Conservation (phyloP, 805 yeast species). For the Starmerella cellae region DNA sequence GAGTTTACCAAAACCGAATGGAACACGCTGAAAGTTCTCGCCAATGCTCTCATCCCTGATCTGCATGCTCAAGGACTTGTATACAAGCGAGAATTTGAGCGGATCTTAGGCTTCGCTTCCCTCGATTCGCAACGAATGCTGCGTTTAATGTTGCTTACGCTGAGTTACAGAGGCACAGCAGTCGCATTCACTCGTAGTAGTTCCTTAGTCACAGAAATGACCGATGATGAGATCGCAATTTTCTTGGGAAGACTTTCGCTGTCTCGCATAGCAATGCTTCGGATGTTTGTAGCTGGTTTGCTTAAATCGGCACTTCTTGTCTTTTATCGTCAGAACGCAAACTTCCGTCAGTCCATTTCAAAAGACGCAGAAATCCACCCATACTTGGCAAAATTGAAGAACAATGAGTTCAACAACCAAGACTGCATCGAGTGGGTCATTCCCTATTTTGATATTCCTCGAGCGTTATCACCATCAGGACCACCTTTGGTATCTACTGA, state of each 20-base stretch:
- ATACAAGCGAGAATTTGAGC: constrained; percentile 3
- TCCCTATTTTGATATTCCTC: constrained; percentile 10
- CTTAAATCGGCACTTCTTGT: constrained; percentile 18
- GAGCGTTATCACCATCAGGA: neutral
- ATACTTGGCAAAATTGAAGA: constrained; percentile 1
- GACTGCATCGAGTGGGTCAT: neutral
- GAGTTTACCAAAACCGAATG: constrained; percentile 8
- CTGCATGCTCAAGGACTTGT: constrained; percentile 4
- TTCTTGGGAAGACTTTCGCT: constrained; percentile 32
- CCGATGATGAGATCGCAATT: constrained; percentile 24
- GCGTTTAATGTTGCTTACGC: constrained; percentile 17
- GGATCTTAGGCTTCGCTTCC: neutral
- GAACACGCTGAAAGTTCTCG: constrained; percentile 8
- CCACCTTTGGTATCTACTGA: constrained; percentile 23
- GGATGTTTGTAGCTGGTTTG: constrained; percentile 30
- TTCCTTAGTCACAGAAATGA: constrained; percentile 21
- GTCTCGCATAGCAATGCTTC: constrained; percentile 30
- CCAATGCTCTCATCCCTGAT: constrained; percentile 2
- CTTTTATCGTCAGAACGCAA: constrained; percentile 3
- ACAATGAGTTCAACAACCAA: constrained; percentile 1
- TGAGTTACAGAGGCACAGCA: constrained; percentile 20
- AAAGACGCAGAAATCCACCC: constrained; percentile 15
- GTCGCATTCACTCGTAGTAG: constrained; percentile 19
- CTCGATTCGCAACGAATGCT: constrained; percentile 1
- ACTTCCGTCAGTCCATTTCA: neutral